Base-by-base conservation (phyloP, 192 early-diverging fungal species). In the Dimargaris verticillata region DNA sequence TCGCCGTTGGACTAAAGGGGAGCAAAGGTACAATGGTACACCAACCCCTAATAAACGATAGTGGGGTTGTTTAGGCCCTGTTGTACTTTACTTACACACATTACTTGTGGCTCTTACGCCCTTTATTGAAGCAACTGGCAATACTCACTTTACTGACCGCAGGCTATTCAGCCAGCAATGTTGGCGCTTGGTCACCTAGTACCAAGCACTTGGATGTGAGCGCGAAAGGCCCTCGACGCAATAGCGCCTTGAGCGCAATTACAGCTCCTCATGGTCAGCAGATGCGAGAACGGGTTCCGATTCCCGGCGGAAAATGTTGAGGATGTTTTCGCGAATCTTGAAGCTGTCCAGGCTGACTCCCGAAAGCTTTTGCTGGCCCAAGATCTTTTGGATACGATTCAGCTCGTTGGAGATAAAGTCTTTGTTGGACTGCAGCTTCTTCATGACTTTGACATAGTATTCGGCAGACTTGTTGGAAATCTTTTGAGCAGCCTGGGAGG, bases 381-480 rank as follows among this genome's bases (percentile, higher is more conserved):
- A 63, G 54, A 98, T 83, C 71, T 88, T 91, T 12, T 79, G 68
- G 46, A 98, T 72, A 59, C 95, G 83, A 42, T 81, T 79, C 49
- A 81, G 75, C 74, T 98, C 95, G 61, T 81, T 91, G 15, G 59
- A 72, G 44, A 84, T 63, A 74, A 87, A 98, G 58, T 79, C 83
- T 0, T 76, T 77, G 9, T 80, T 80, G 25, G 77, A 72, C 54
- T 69, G 58, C 58, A 86, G 78, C 76, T 95, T 95, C 71, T 91
- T 82, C 84, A 96, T 89, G 62, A 90, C 82, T 70, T 93, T 96
- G 67, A 74, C 69, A 64, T 98, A 98, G 78, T 93, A 95, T 50
- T 77, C 72, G 33, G 91, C 85, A 66, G 77, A 83, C 65, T 65
- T 63, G 63, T 60, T 66, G 58, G 68, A 71, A 60, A 68, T 61